Conservation (phyloP, 768 basidiomycete genomes). For the Psilocybe subaeruginosa region DNA sequence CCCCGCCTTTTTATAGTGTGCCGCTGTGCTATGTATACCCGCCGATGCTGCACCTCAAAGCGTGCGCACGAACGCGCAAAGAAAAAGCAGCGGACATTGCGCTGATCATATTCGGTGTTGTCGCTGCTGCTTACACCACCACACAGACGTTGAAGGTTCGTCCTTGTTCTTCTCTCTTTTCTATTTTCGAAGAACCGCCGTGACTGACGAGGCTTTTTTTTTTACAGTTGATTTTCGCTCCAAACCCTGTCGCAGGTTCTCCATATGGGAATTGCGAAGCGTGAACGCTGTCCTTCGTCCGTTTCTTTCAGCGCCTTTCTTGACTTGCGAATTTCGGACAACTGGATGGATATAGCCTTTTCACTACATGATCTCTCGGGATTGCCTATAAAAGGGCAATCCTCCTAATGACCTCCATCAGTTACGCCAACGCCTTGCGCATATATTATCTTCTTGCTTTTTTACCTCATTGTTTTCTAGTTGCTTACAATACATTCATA, state of each 20-base stretch:
- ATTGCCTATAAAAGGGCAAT: no score
- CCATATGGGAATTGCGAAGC: constrained; percentile 37
- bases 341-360: no score
- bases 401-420: no score
- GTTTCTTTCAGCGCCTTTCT: neutral
- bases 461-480: neutral
- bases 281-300: neutral
- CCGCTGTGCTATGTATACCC: constrained; percentile 96
- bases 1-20: constrained; percentile 52
- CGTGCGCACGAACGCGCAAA: constrained; percentile 72
- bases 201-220: neutral
- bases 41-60: constrained; percentile 89
- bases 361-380: no score
- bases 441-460: neutral
- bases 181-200: neutral
- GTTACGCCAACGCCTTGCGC: neutral
- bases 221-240: constrained; percentile 62
- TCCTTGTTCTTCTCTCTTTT: constrained; percentile 13
- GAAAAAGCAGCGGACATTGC: constrained; percentile 71
- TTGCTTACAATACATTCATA: neutral
- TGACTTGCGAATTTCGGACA: no score
- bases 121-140: constrained; percentile 80
- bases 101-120: constrained; percentile 75
- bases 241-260: constrained; percentile 36
- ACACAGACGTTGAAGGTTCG: constrained; percentile 73